Conservation (phyloP, 192 early-diverging fungal genomes). For the Phycomyces blakesleeanus region DNA sequence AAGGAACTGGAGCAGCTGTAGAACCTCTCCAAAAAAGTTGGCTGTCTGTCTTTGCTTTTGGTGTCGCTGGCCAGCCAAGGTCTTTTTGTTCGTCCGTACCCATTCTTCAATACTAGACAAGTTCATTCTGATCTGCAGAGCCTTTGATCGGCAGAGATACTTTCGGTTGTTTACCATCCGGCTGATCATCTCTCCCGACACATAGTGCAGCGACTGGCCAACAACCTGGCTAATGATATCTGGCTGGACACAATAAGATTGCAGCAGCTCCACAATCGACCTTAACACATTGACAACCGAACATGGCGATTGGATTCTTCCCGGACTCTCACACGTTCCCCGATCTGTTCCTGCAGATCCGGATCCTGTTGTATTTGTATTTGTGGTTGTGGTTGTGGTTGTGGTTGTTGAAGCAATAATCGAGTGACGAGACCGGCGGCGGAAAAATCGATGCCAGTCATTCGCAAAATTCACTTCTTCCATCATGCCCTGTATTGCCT, state of each 20-base stretch:
- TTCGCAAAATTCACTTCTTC: constrained; percentile 54
- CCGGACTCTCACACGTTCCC: neutral
- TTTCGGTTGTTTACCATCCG: constrained; percentile 71
- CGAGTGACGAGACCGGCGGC: constrained; percentile 10
- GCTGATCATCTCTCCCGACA: constrained; percentile 82
- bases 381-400: too few species aligned
- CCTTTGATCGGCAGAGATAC: constrained; percentile 71
- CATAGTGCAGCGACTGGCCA: constrained; percentile 72
- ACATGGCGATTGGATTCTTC: constrained; percentile 46
- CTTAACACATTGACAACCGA: constrained; percentile 68
- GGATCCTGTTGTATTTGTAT: too few species aligned
- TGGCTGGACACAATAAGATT: constrained; percentile 69
- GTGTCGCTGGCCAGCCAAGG: constrained; percentile 29
- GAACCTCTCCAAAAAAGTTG: constrained; percentile 58
- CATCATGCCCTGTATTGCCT: constrained; percentile 64
- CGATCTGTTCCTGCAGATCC: too few species aligned
- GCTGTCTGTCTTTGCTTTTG: too few species aligned
- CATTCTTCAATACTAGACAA: constrained; percentile 78
- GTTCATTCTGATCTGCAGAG: constrained; percentile 83
- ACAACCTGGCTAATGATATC: constrained; percentile 66
- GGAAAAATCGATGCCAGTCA: constrained; percentile 52
- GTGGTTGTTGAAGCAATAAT: too few species aligned
- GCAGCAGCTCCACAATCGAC: constrained; percentile 56
- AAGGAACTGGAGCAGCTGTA: constrained; percentile 77
- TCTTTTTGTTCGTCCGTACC: constrained; percentile 57